A percentile compares a stretch with the other conserved stretches of the same genome.
Conservation (phyloP, 352 stramenopile species). For the Globisporangium okanoganense region DNA sequence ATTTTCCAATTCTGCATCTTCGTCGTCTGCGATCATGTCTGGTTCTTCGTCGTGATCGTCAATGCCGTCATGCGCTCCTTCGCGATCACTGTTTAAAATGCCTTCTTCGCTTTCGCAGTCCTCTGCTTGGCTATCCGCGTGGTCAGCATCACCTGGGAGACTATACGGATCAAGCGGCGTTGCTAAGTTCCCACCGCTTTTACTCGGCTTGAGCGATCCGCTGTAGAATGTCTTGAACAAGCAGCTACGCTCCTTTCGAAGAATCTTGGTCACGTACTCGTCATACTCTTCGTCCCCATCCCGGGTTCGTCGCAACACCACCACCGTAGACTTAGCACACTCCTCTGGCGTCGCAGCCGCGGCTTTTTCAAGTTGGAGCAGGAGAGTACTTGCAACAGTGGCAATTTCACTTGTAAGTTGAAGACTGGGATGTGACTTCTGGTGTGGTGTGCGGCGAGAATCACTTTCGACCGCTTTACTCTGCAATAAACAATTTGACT, state of each 20-base stretch:
- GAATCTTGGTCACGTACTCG: slow-evolving; percentile 26
- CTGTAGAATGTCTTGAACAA: slow-evolving; percentile 24
- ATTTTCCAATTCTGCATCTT: slow-evolving; percentile 8
- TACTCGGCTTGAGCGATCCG: background rate
- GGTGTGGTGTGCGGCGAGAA: background rate
- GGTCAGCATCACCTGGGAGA: background rate
- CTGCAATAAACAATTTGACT: background rate
- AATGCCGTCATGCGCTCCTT: background rate
- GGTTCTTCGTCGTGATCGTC: slow-evolving; percentile 3
- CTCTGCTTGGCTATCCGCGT: background rate
- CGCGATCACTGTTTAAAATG: background rate
- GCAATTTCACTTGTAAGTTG: background rate
- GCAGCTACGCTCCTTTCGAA: slow-evolving; percentile 25
- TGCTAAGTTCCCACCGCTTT: background rate
- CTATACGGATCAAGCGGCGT: background rate
- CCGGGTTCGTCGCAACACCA: background rate
- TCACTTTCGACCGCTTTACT: background rate
- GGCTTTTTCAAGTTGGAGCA: slow-evolving; percentile 27
- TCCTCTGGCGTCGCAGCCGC: background rate
- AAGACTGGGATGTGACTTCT: background rate
- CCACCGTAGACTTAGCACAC: too few species aligned
- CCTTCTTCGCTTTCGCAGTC: background rate
- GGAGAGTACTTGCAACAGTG: slow-evolving; percentile 4
- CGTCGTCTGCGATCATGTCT: slow-evolving; percentile 13
- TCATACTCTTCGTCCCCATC: slow-evolving; percentile 33